Conservation (phyloP, 73 alveolate species). For the Blepharisma japonicum region DNA sequence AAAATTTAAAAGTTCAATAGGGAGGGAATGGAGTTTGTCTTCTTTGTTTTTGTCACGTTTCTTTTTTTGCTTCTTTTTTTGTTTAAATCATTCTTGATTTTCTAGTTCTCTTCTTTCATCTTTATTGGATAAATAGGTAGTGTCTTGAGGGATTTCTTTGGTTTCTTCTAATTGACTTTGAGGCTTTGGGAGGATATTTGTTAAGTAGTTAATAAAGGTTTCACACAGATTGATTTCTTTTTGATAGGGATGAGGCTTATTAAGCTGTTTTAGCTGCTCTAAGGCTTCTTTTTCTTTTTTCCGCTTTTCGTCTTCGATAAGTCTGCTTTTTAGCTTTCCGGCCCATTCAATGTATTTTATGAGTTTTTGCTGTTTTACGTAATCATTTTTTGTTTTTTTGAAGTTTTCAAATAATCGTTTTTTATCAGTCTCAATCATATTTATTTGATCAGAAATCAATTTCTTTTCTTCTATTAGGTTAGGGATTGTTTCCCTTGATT, state of each 20-base stretch:
- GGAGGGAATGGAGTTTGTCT: neutral
- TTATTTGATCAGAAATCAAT: neutral
- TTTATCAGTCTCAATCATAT: constrained; percentile 6
- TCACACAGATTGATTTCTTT: constrained; percentile 18
- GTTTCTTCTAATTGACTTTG: neutral
- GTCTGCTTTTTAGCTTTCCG: neutral
- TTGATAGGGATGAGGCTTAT: constrained; percentile 4
- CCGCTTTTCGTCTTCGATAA: constrained; percentile 8
- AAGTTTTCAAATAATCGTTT: neutral
- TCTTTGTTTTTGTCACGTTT: neutral
- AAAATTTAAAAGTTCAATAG: neutral
- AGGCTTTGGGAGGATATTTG: neutral
- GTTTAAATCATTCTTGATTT: neutral
- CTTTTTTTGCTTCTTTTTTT: neutral
- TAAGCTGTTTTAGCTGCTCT: constrained; percentile 24
- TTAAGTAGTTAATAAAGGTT: neutral
- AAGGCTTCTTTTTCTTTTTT: neutral
- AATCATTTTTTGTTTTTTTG: constrained; percentile 14
- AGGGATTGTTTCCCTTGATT: neutral
- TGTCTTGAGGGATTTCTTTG: constrained; percentile 32
- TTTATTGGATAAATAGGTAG: neutral
- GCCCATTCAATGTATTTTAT: constrained; percentile 13
- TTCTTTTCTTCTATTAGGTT: neutral
- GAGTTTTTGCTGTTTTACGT: neutral
- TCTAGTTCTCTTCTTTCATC: neutral